Evolutionary conservation across 2,329 filamentous ascomycete genomes (phyloP).

Genomic region (Colletotrichum sp.): DNA sequence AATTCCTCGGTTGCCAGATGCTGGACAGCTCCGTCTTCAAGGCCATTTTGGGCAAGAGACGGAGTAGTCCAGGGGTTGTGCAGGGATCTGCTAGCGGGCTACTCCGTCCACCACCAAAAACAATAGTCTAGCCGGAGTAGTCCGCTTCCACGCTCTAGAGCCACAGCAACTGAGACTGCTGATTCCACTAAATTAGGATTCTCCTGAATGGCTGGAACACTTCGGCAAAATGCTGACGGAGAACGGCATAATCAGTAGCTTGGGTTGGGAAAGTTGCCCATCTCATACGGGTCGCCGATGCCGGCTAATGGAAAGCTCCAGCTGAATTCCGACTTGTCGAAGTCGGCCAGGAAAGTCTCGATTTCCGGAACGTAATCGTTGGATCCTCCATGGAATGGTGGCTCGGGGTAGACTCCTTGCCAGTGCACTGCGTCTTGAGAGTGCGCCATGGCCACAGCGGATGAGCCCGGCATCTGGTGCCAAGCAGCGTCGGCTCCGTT

Average conservation of each 20-base stretch:
- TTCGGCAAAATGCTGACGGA: background rate
- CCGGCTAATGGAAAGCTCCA: constrained; percentile 19
- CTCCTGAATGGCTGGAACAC: background rate
- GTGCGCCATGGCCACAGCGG: background rate
- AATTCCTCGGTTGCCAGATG: background rate
- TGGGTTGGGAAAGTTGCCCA: background rate
- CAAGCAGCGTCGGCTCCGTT: background rate
- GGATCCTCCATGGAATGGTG: background rate
- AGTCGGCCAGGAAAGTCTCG: constrained; percentile 17
- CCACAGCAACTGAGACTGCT: background rate
- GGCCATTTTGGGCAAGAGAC: background rate
- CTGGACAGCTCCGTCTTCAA: background rate
- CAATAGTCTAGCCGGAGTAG: background rate
- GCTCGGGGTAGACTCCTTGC: constrained; percentile 1
- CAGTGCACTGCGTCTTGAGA: background rate
- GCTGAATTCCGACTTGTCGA: constrained; percentile 18
- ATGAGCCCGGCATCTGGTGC: background rate
- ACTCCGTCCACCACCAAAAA: background rate
- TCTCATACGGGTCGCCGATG: background rate
- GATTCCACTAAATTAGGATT: background rate
- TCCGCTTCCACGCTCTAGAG: background rate
- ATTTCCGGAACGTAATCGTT: constrained; percentile 14
- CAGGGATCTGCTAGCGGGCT: background rate
- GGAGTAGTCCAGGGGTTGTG: background rate
- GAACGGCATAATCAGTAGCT: background rate